phyloP scores from a whole-genome alignment of 1,284 basidiomycete genomes.

The Blastosporella zonata region DNA sequence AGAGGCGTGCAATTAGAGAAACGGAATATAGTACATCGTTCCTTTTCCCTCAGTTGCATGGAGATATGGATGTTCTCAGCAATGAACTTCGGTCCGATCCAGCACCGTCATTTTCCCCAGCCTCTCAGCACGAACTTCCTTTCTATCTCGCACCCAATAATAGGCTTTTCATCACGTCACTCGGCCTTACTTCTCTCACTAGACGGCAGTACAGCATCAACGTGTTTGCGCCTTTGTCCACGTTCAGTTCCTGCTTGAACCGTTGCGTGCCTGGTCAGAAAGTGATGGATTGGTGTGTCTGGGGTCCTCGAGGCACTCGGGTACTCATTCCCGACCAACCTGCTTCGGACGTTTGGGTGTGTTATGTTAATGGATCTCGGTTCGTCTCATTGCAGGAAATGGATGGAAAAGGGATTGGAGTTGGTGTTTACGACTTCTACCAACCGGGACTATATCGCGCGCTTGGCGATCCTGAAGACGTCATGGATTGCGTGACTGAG shows the following conservation, averaged over 20 bases:
- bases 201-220: constrained; percentile 30
- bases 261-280: constrained; percentile 17
- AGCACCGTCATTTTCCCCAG: constrained; percentile 41
- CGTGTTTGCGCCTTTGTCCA: constrained; percentile 48
- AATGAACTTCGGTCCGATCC: constrained; percentile 58
- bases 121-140: constrained; percentile 34
- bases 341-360: constrained; percentile 50
- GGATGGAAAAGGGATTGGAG: constrained; percentile 10
- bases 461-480: constrained; percentile 6
- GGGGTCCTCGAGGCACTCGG: constrained; percentile 49
- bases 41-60: constrained; percentile 34
- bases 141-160: constrained; percentile 46
- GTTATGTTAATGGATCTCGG: constrained; percentile 54
- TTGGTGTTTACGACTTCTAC: constrained; percentile 54
- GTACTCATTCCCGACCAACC: constrained; percentile 31
- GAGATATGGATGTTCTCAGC: constrained; percentile 23
- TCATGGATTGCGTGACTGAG: constrained; percentile 9
- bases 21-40: constrained; percentile 38
- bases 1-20: constrained; percentile 27
- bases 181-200: constrained; percentile 32
- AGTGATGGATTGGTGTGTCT: constrained; percentile 44
- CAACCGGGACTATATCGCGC: constrained; percentile 36
- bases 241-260: constrained; percentile 36
- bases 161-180: constrained; percentile 46
- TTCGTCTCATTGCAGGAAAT: constrained; percentile 30